Conservation (phyloP, 495 filamentous ascomycete species). For the Tuber melanosporum region DNA sequence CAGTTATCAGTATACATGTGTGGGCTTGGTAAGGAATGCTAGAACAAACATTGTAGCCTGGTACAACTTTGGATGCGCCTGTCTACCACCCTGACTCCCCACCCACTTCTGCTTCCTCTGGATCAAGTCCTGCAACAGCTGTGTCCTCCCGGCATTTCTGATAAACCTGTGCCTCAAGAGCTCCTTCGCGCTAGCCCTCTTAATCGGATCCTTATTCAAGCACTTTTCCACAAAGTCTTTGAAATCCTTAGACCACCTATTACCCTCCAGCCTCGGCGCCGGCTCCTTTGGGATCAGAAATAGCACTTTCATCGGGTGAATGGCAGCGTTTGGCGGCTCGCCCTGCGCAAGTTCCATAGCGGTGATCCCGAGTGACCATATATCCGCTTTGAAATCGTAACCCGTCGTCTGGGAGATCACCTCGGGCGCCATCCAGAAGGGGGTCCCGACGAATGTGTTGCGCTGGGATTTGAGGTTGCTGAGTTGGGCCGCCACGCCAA, state of each 20-base stretch:
- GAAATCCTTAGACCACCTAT: constrained; percentile 73
- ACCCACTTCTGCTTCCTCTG: constrained; percentile 84
- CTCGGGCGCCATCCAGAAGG: constrained; percentile 99
- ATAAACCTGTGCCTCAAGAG: constrained; percentile 86
- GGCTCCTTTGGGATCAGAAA: constrained; percentile 96
- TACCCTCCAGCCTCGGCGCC: constrained; percentile 72
- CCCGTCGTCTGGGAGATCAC: constrained; percentile 91
- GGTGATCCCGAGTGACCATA: constrained; percentile 98
- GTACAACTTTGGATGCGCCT: constrained; percentile 34
- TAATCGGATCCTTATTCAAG: constrained; percentile 75
- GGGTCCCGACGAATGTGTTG: constrained; percentile 97
- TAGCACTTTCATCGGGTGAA: constrained; percentile 97
- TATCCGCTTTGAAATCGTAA: constrained; percentile 97
- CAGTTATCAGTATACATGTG: constrained; percentile 9
- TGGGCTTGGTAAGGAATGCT: neutral
- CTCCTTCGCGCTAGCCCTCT: constrained; percentile 80
- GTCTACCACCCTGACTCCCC: constrained; percentile 53
- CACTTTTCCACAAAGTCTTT: constrained; percentile 92
- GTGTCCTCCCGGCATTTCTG: constrained; percentile 79
- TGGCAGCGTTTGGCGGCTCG: constrained; percentile 91
- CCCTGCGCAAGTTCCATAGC: constrained; percentile 88
- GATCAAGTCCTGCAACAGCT: constrained; percentile 84
- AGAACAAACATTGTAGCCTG: constrained; percentile 39
- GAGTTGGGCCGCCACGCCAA: constrained; percentile 94
- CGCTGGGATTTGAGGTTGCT: constrained; percentile 99